Conservation (phyloP, 2,329 filamentous ascomycete genomes). For the Cladosporium sp. region DNA sequence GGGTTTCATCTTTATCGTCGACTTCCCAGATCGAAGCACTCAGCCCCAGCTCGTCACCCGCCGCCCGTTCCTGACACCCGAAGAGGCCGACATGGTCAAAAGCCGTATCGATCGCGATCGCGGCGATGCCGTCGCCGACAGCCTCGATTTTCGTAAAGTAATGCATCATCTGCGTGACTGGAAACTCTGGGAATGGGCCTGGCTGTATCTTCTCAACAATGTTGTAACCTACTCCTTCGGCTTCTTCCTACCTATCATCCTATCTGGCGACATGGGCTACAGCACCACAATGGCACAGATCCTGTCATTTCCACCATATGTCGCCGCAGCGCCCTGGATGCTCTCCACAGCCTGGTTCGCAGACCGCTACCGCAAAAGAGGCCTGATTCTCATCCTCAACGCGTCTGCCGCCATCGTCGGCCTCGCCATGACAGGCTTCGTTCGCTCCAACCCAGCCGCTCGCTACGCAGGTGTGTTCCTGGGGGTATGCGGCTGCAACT, state of each 20-base stretch:
- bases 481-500: constrained; percentile 68
- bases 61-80: constrained; percentile 18
- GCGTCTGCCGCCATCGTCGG: constrained; percentile 25
- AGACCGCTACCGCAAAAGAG: constrained; percentile 19
- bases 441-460: constrained; percentile 24
- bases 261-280: constrained; percentile 51
- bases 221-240: constrained; percentile 67
- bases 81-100: constrained; percentile 13
- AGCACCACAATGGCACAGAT: constrained; percentile 30
- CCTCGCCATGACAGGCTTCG: constrained; percentile 23
- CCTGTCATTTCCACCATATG: constrained; percentile 31
- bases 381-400: constrained; percentile 21
- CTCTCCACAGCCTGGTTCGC: constrained; percentile 21
- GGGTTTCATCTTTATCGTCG: constrained; percentile 12
- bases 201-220: constrained; percentile 59
- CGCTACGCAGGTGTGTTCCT: constrained; percentile 71
- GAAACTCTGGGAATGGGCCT: constrained; percentile 52
- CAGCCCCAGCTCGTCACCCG: constrained; percentile 16
- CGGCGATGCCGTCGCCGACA: constrained; percentile 11
- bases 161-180: constrained; percentile 43
- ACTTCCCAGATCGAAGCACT: constrained; percentile 20
- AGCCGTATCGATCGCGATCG: constrained; percentile 13
- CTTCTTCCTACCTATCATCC: constrained; percentile 75
- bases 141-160: constrained; percentile 37
- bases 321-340: constrained; percentile 29